Percentiles rank a stretch among this genome's conserved stretches.
Evolutionary conservation across 2,329 filamentous ascomycete species (phyloP).

Genomic region (Ascochyta koolunga): DNA sequence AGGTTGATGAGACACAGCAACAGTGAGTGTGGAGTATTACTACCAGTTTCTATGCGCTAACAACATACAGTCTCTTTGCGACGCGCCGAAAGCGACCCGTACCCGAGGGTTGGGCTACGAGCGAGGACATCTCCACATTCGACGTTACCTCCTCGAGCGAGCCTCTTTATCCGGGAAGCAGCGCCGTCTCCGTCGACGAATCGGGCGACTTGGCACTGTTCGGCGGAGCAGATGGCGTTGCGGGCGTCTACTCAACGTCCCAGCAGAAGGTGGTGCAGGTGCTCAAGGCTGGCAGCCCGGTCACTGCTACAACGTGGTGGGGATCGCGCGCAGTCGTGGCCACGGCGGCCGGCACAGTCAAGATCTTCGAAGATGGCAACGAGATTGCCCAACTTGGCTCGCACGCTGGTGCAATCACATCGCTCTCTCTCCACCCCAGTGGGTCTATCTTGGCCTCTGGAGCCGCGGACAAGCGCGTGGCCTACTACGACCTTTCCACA

Average conservation of each 20-base stretch:
- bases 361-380: slow-evolving; percentile 75
- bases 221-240: slow-evolving; percentile 75
- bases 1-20: slow-evolving; percentile 81
- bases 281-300: slow-evolving; percentile 66
- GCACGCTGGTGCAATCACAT: slow-evolving; percentile 82
- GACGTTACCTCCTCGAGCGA: slow-evolving; percentile 61
- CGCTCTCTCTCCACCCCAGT: slow-evolving; percentile 80
- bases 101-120: slow-evolving; percentile 82
- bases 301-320: slow-evolving; percentile 71
- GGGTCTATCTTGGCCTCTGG: slow-evolving; percentile 84
- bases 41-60: slow-evolving; percentile 25
- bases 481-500: slow-evolving; percentile 79
- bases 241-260: slow-evolving; percentile 79
- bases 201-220: slow-evolving; percentile 72
- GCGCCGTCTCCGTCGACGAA: slow-evolving; percentile 63
- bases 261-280: slow-evolving; percentile 76
- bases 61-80: slow-evolving; percentile 72
- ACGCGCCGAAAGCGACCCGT: slow-evolving; percentile 87
- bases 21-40: slow-evolving; percentile 61
- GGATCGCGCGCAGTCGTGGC: slow-evolving; percentile 73
- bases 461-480: slow-evolving; percentile 88
- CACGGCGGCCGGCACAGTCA: slow-evolving; percentile 77
- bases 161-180: slow-evolving; percentile 64
- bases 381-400: slow-evolving; percentile 75
- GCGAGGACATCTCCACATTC: slow-evolving; percentile 71